phyloP scores from a whole-genome alignment of 495 filamentous ascomycete species.

The Penicillium cataractarum region DNA sequence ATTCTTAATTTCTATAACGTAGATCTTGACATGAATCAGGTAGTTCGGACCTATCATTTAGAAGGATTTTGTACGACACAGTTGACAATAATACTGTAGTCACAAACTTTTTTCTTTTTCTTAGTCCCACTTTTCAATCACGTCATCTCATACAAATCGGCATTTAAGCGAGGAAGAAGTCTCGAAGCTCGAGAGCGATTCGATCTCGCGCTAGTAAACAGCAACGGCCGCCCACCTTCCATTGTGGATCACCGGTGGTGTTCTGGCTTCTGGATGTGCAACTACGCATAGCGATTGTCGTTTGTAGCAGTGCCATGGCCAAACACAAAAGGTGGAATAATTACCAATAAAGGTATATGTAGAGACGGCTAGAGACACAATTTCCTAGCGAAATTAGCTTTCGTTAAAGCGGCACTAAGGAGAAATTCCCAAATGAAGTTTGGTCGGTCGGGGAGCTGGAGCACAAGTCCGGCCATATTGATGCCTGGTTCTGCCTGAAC shows the following conservation, averaged over 20 bases:
- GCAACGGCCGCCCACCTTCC: conserved; percentile 9
- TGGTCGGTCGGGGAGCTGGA: conserved; percentile 4
- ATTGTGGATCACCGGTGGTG: conserved; percentile 11
- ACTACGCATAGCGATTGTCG: too few species aligned
- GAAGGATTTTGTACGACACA: too few species aligned
- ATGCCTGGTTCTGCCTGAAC: not conserved
- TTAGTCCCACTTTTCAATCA: not conserved
- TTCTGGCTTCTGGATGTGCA: too few species aligned
- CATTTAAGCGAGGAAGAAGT: not conserved
- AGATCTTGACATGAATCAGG: too few species aligned
- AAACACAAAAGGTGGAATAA: too few species aligned
- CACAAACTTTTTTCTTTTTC: not conserved
- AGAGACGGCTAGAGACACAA: too few species aligned
- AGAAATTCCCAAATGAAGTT: not conserved
- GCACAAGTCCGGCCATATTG: conserved; percentile 1
- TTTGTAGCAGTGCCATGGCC: too few species aligned
- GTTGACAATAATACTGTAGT: too few species aligned
- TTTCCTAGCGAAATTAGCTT: not conserved
- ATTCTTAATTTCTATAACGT: too few species aligned
- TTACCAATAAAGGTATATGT: too few species aligned
- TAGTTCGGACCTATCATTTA: too few species aligned
- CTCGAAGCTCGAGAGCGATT: not conserved
- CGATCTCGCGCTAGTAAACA: conserved; percentile 5
- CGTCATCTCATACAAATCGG: not conserved
- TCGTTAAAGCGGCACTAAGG: not conserved